Conservation (phyloP, 331 rosid genomes). For the Pyracantha coccinea region DNA sequence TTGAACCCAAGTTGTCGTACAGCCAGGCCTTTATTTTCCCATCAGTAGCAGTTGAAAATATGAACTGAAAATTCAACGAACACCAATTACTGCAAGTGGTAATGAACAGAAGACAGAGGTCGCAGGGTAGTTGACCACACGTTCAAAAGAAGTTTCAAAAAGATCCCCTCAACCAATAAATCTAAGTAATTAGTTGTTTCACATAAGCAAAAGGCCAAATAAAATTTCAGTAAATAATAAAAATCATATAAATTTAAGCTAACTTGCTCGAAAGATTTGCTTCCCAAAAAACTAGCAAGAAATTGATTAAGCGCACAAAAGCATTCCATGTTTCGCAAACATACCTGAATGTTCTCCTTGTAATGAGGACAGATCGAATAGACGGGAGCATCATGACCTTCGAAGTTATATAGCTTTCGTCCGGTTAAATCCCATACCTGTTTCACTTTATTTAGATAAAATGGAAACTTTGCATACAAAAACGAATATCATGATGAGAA, state of each 20-base stretch:
- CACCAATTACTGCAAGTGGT: background rate
- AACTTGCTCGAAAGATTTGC: background rate
- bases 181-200: background rate
- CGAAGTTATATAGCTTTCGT: slow-evolving; percentile 58
- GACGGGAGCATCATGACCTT: slow-evolving; percentile 87
- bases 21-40: slow-evolving; percentile 96
- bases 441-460: slow-evolving; percentile 20
- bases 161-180: background rate
- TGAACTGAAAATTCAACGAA: slow-evolving; percentile 50
- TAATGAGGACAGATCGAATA: slow-evolving; percentile 94
- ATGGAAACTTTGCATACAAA: slow-evolving; percentile 8
- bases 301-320: background rate
- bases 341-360: slow-evolving; percentile 85
- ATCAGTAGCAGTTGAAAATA: slow-evolving; percentile 82
- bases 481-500: slow-evolving; percentile 10
- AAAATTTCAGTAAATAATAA: background rate
- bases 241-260: background rate
- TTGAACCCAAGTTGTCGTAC: slow-evolving; percentile 71
- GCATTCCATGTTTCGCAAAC: background rate
- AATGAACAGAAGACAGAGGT: background rate
- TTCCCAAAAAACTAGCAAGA: background rate
- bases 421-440: slow-evolving; percentile 91
- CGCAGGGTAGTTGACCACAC: background rate
- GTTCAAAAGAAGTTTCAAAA: background rate
- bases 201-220: background rate